Conservation (phyloP, 2,329 filamentous ascomycete species). For the Aspergillus sergii region DNA sequence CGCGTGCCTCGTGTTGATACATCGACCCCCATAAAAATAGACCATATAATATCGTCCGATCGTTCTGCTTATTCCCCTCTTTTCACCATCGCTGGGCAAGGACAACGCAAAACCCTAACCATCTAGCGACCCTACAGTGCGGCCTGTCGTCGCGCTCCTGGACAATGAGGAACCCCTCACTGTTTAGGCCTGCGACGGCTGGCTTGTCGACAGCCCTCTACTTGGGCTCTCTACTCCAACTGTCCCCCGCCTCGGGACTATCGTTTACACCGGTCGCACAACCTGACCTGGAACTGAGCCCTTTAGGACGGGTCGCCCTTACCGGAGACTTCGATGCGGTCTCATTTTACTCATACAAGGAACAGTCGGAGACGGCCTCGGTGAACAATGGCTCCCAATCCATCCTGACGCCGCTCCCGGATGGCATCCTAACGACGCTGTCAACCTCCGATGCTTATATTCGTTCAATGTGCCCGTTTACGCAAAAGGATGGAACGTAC, state of each 20-base stretch:
- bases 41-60: not conserved
- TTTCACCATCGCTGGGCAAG: constrained; percentile 14
- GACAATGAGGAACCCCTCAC: constrained; percentile 49
- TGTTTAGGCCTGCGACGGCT: constrained; percentile 48
- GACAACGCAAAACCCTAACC: not conserved
- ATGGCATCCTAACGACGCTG: constrained; percentile 77
- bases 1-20: constrained; percentile 2
- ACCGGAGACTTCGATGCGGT: constrained; percentile 89
- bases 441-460: constrained; percentile 82
- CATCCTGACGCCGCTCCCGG: constrained; percentile 79
- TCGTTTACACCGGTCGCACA: constrained; percentile 39
- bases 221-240: constrained; percentile 26
- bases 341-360: constrained; percentile 83
- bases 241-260: constrained; percentile 32
- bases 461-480: constrained; percentile 81
- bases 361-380: constrained; percentile 66
- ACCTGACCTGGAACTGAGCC: constrained; percentile 66
- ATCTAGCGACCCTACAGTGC: constrained; percentile 15
- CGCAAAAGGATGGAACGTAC: constrained; percentile 65
- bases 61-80: not conserved
- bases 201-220: constrained; percentile 36
- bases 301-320: constrained; percentile 80
- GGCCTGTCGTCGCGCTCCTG: constrained; percentile 42
- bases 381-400: constrained; percentile 78
- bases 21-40: not conserved